A percentile compares a stretch with the other conserved stretches of the same genome.
These are phyloP conservation scores for Pyronema omphalodes DNA, from an alignment of 495 filamentous ascomycete genomes.

Conservation along the genomic window DNA sequence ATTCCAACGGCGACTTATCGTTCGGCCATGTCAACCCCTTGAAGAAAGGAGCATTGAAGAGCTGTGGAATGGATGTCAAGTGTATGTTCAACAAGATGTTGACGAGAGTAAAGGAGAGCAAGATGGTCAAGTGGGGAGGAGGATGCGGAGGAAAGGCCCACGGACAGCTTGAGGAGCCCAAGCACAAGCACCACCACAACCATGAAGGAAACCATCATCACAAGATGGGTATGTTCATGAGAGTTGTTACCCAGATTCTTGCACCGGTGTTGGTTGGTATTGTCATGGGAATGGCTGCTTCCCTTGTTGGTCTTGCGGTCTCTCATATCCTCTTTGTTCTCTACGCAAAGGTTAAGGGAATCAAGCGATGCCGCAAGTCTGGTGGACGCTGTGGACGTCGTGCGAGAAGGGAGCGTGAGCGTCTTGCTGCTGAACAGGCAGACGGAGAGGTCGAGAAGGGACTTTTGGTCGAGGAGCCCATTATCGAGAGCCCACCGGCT, in stretches of 20 bases:
- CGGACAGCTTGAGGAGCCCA: not conserved
- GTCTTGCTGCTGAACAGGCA: not conserved
- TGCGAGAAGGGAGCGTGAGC: not conserved
- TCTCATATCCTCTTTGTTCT: not conserved
- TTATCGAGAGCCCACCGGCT: not conserved
- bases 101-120: not conserved
- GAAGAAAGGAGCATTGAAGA: not conserved
- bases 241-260: not conserved
- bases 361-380: not conserved
- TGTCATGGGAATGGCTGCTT: constrained; percentile 1
- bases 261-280: constrained; percentile 1
- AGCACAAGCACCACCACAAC: not conserved
- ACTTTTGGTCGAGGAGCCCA: not conserved
- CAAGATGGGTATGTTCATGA: not conserved
- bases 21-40: not conserved
- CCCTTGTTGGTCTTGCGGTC: not conserved
- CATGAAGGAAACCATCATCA: not conserved
- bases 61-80: not conserved
- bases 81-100: constrained; percentile 3
- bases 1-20: not conserved
- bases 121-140: not conserved
- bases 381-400: not conserved
- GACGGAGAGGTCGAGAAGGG: constrained; percentile 4
- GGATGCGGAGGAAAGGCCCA: not conserved
- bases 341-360: not conserved